These are phyloP conservation scores for Acer campestre DNA, from an alignment of 345 rosid species.

Conservation along the genomic window DNA sequence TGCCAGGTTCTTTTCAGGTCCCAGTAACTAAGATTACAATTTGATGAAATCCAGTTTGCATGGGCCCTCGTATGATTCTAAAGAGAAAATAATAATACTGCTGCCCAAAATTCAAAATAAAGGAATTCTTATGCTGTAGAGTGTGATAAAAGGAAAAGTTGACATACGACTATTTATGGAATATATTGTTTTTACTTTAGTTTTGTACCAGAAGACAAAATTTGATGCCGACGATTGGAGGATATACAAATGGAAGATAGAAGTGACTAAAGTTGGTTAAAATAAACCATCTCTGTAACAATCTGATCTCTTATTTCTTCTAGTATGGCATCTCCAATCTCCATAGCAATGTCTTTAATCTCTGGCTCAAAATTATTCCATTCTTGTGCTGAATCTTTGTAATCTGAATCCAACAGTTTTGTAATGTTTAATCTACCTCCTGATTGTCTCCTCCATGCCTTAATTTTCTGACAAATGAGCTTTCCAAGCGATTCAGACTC, in stretches of 20 bases:
- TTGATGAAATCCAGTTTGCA: neutral
- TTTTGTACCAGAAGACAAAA: neutral
- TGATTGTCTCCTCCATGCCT: constrained; percentile 31
- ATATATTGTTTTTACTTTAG: neutral
- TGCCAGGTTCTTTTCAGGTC: neutral
- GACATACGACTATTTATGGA: too few species aligned
- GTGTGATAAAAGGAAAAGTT: neutral
- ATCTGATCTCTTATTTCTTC: constrained; percentile 38
- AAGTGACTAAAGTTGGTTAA: neutral
- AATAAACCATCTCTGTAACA: constrained; percentile 28
- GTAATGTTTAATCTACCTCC: constrained; percentile 27
- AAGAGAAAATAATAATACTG: neutral
- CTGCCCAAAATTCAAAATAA: neutral
- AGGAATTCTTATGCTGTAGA: neutral
- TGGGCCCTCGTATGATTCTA: neutral
- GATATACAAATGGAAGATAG: too few species aligned
- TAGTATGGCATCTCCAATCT: constrained; percentile 45
- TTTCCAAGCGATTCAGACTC: constrained; percentile 36
- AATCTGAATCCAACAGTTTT: constrained; percentile 28
- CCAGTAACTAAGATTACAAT: neutral
- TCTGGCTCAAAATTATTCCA: constrained; percentile 33
- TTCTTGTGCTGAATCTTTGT: constrained; percentile 31
- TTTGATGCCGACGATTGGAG: neutral
- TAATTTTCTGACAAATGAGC: constrained; percentile 33
- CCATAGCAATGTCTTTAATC: constrained; percentile 26